Evolutionary conservation across 768 basidiomycete genomes (phyloP).

Genomic region (Galerina sulciceps): DNA sequence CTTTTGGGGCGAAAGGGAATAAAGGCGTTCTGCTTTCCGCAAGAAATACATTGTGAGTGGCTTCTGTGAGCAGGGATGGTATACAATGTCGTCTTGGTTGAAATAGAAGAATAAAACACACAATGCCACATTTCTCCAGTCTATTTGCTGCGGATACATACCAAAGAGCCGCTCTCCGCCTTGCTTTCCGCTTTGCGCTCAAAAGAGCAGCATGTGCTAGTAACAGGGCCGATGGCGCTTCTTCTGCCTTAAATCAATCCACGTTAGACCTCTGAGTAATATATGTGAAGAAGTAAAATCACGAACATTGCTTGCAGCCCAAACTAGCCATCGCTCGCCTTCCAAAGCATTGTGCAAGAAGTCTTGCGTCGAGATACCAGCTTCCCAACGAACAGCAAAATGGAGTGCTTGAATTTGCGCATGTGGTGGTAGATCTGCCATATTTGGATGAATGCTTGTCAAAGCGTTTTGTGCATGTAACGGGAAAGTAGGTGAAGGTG

Average conservation of each 20-base stretch:
- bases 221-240: slow-evolving; percentile 78
- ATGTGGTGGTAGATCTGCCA: slow-evolving; percentile 56
- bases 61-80: slow-evolving; percentile 54
- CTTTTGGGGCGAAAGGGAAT: slow-evolving; percentile 53
- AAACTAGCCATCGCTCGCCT: slow-evolving; percentile 86
- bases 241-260: slow-evolving; percentile 67
- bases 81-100: neutral
- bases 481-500: slow-evolving; percentile 65
- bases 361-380: slow-evolving; percentile 58
- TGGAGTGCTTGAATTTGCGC: slow-evolving; percentile 71
- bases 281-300: neutral
- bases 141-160: slow-evolving; percentile 77
- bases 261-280: slow-evolving; percentile 16
- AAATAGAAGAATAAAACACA: slow-evolving; percentile 41
- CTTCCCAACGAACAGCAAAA: slow-evolving; percentile 80
- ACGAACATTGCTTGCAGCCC: slow-evolving; percentile 82
- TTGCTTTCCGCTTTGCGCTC: slow-evolving; percentile 58
- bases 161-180: slow-evolving; percentile 76
- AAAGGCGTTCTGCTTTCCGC: slow-evolving; percentile 70
- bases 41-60: slow-evolving; percentile 84
- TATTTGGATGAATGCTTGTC: slow-evolving; percentile 45
- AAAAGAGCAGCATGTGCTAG: slow-evolving; percentile 81
- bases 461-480: slow-evolving; percentile 69
- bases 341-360: slow-evolving; percentile 63
- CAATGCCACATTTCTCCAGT: slow-evolving; percentile 84